Base-by-base conservation (phyloP, 331 rosid genomes). In the Cydonia oblonga region DNA sequence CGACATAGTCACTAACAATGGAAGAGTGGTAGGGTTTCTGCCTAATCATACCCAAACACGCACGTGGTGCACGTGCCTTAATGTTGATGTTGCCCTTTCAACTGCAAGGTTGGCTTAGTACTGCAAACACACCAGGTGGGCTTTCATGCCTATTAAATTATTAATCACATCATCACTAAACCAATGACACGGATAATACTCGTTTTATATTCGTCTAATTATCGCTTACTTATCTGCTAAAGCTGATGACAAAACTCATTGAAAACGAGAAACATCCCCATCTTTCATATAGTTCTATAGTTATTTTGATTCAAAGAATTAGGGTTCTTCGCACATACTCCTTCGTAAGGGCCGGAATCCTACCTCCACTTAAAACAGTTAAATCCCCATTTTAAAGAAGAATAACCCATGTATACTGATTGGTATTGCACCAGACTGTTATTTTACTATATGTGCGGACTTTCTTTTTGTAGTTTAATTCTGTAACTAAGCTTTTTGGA, bases 11-110 rank as follows among this genome's bases (percentile, higher is more conserved):
- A 32, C 54, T 57, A 56, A 70, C 74, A 54, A 70, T 18, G 26
- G n/a, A 57, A 5, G 20, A 71, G 59, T 25, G 59, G 59, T 72
- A 8, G 76, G 68, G 68, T 59, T 71, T 59, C 40, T 59, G 29
- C 75, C 52, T 71, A 70, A 70, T 20, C 32, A 54, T 24, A 57
- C 22, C 28, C 32, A 58, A 59, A 19, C 15, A 59, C 59, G 44
- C 76, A 25, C 59, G 76, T 60, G 57, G 15, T 7, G 19, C 75
- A 71, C 75, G 58, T 59, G 59, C 23, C 68, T 24, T 59, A 10
- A 33, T 9, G 12, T n/a, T 64, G 14, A 29, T 6, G 5, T 12
- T 56, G 28, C 7, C 68, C 19, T n/a, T 19, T n/a, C 51, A 64
- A 23, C 42, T 33, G 9, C 49, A n/a, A 64, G 26, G 68, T 30